Base-by-base conservation (phyloP, 306 rosid genomes). In the Aeschynomene evenia region DNA sequence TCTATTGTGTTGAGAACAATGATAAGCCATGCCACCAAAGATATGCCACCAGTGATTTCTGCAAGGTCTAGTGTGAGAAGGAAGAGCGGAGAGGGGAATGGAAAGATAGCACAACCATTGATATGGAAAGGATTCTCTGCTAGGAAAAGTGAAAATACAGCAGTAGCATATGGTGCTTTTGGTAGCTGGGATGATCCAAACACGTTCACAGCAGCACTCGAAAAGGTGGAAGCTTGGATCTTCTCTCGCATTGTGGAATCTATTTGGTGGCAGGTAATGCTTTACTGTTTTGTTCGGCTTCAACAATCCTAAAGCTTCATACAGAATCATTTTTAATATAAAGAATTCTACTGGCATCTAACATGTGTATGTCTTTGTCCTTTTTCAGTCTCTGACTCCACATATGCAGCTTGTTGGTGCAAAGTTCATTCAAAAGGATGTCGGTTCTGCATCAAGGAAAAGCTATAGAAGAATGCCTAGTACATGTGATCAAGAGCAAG, bases 221-320 rank as follows among this genome's bases (percentile, higher is more conserved):
- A 85, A 81, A 94, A 91, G 81, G 67, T 91, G 64, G 99, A 94
- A 81, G 82, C 87, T 26, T 94, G 99, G 99, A 87, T 91, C 80
- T 94, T 94, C 83, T 88, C 96, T 36, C 91, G 97, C 45, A 84
- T 94, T 48, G 87, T 94, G 69, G 99, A 94, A 77, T 94, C 96
- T 74, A 81, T 91, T 70, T 94, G 99, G 99, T 94, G 99, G 99
- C 99, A 94, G 99, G 99, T 91, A 63, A 59, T 28, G 12, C 53
- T 26, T 63, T 21, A 26, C 43, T 65, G 28, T 37, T 56, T 28
- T 68, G 37, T 33, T 58, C 68, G 21, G 26, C 59, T 54, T 28
- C 4, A 9, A 29, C 45, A 57, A 49, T 39, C 63, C 37, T 61
- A 42, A 46, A 63, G 68, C 37, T 43, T 9, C 52, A 26, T 18